phyloP scores from a whole-genome alignment of 202 grass and related monocot species.

The Cymbopogon flexuosus region DNA sequence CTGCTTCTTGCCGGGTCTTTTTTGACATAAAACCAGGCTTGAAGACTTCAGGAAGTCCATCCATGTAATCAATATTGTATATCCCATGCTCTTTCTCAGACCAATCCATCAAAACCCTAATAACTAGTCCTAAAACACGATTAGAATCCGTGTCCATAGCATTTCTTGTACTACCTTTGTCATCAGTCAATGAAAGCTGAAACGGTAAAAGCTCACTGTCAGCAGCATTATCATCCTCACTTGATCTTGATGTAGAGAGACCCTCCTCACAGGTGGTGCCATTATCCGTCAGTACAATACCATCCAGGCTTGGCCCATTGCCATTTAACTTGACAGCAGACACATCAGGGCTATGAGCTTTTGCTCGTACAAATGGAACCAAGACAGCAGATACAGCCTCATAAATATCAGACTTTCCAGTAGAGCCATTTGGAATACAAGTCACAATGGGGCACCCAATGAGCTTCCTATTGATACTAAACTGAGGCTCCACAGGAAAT shows the following conservation, averaged over 20 bases:
- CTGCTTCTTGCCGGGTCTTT: conserved; percentile 82
- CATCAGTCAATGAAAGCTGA: conserved; percentile 73
- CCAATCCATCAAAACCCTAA: conserved; percentile 83
- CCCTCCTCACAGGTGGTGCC: conserved; percentile 21
- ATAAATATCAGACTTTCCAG: conserved; percentile 62
- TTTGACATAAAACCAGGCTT: conserved; percentile 82
- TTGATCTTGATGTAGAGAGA: conserved; percentile 45
- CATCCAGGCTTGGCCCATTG: conserved; percentile 64
- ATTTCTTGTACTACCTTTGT: conserved; percentile 47
- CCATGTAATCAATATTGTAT: conserved; percentile 68
- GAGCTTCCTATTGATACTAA: conserved; percentile 54
- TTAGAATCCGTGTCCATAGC: conserved; percentile 47
- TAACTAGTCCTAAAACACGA: conserved; percentile 9
- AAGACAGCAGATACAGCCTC: conserved; percentile 49
- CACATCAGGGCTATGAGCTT: conserved; percentile 37
- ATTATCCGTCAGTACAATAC: conserved; percentile 69
- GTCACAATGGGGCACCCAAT: conserved; percentile 81
- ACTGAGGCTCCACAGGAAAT: conserved; percentile 47
- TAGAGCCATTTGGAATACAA: conserved; percentile 50
- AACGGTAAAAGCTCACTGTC: conserved; percentile 44
- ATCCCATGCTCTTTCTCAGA: conserved; percentile 61
- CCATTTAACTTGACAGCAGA: conserved; percentile 39
- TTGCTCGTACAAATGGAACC: conserved; percentile 60
- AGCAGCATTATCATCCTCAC: conserved; percentile 40
- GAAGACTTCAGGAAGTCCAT: conserved; percentile 81